Conservation (phyloP, 1,284 basidiomycete species). For the Irpex sp. region DNA sequence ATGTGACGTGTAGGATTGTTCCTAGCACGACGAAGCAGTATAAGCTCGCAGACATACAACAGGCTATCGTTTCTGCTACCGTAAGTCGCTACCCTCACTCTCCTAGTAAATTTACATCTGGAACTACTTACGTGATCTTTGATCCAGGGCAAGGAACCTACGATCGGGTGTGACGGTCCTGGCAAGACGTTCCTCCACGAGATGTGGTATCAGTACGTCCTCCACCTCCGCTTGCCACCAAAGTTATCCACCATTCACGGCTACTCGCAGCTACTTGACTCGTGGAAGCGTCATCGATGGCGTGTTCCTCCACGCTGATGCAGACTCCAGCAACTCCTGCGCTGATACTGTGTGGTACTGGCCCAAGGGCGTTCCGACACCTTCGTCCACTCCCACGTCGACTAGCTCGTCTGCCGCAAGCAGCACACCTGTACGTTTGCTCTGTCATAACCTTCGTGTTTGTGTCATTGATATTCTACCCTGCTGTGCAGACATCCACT, state of each 20-base stretch:
- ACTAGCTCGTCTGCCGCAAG: conserved; percentile 5
- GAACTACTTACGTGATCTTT: neutral
- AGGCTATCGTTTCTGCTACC: conserved; percentile 2
- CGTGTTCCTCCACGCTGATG: conserved; percentile 8
- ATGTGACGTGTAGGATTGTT: neutral
- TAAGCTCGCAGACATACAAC: conserved; percentile 6
- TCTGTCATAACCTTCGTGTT: neutral
- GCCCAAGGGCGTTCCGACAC: conserved; percentile 11
- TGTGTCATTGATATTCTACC: neutral
- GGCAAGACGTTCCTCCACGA: conserved; percentile 9
- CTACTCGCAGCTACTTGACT: conserved; percentile 7
- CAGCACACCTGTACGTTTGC: neutral
- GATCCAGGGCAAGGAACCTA: conserved; percentile 9
- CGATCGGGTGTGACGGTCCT: conserved; percentile 8
- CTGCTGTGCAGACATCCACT: conserved; percentile 2
- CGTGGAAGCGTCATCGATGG: conserved; percentile 13
- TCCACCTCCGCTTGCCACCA: neutral
- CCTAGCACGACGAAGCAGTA: conserved; percentile 9
- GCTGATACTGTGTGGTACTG: conserved; percentile 11
- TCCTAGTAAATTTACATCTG: neutral
- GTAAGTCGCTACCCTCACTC: neutral
- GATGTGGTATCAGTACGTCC: conserved; percentile 9
- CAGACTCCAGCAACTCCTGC: conserved; percentile 8
- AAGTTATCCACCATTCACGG: neutral
- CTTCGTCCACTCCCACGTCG: conserved; percentile 7